Conservation (phyloP, 2,329 filamentous ascomycete species). For the Fusarium caatingaense region DNA sequence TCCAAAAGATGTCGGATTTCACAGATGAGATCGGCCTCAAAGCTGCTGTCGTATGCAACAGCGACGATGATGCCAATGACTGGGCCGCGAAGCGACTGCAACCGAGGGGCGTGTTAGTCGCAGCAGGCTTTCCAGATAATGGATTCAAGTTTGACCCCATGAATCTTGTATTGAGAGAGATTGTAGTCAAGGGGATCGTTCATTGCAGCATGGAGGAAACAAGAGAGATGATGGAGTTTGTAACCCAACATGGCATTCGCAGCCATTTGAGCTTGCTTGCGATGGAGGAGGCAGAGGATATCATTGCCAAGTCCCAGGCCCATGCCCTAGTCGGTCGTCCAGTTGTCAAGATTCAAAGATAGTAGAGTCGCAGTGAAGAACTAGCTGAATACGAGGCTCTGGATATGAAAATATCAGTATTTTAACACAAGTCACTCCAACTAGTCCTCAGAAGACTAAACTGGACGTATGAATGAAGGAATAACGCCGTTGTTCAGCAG, state of each 20-base stretch:
- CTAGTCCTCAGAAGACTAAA: neutral
- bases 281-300: constrained; percentile 27
- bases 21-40: constrained; percentile 27
- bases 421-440: neutral
- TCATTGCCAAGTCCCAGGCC: constrained; percentile 11
- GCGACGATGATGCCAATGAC: constrained; percentile 31
- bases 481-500: neutral
- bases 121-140: constrained; percentile 28
- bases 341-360: constrained; percentile 18
- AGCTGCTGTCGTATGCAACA: constrained; percentile 30
- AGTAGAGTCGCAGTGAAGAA: neutral
- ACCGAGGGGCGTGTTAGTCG: constrained; percentile 23
- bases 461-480: neutral
- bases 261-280: constrained; percentile 29
- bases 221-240: constrained; percentile 24
- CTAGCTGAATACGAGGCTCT: neutral
- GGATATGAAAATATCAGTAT: neutral
- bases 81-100: constrained; percentile 31
- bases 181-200: constrained; percentile 26
- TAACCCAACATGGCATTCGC: constrained; percentile 18
- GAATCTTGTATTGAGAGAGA: constrained; percentile 29
- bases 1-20: constrained; percentile 28
- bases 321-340: constrained; percentile 13
- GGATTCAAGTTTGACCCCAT: constrained; percentile 37
- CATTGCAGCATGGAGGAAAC: constrained; percentile 34